Evolutionary conservation across 2,329 filamentous ascomycete species (phyloP), one percentile per base, ranked within the genome.

Genomic region (Aspergillus flavus): DNA sequence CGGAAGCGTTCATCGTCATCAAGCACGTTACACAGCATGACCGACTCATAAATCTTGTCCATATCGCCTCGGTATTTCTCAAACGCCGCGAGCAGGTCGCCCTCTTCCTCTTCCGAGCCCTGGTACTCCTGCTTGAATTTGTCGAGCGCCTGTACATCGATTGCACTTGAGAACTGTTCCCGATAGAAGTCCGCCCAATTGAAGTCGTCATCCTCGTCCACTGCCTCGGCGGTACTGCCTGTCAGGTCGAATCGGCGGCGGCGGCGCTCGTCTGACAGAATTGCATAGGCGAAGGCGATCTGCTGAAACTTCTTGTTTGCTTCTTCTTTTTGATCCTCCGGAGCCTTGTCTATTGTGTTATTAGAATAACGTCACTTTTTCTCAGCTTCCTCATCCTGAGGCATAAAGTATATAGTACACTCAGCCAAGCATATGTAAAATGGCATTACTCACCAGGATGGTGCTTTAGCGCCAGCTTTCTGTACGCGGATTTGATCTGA

Each of bases 171-270:
- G 76, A 90, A 97, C 71, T 97, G 93, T 67, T 90, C 88, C 60
- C 89, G 87, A 83, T 96, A 99, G 82, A 93, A 99, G 55, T 91
- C 89, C 59, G 87, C 84, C 95, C 95, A 99, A 82, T 92, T 87
- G 81, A 98, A 99, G 59, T 90, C 91, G 4, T 87, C 85, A 74
- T 93, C 90, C 58, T 84, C 79, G 36, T 84, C 85, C 26, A 96
- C 86, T 10, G 88, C 89, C 74, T 97, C 94, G 12, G 91, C 88
- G 0, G 94, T 98, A 61, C 91, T 95, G 60, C 95, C 95, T 0
- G 94, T 98, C 59, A 86, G 84, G 75, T 99, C 94, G 81, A 97
- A 99, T 63, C 92, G 91, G 70, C 89, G 88, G 69, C 95, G 91
- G 59, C 95, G 88, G 23, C 85, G 84, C 26, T 90, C 84, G 70